Base-by-base conservation (phyloP, 225 moss, liverwort and hornwort species). In the Polytrichum commune region DNA sequence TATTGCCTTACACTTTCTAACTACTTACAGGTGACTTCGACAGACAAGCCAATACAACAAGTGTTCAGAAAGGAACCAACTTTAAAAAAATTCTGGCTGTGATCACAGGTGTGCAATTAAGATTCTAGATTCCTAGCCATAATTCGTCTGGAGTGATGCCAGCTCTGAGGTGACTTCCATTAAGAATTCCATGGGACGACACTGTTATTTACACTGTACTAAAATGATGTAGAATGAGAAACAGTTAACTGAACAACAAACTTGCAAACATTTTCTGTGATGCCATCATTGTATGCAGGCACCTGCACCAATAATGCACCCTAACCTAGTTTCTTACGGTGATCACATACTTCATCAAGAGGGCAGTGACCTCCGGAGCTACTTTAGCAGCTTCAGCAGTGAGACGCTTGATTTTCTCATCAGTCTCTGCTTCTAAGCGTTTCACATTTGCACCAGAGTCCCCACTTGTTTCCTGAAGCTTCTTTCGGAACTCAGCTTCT, bases 401-500 rank as follows among this genome's bases (percentile, higher is more conserved):
- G 20, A 97, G 82, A 7, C 78, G 82, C 68, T 92, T 87, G 73
- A 92, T 97, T 72, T 93, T 93, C 62, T 82, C 82, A 9, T 90
- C 85, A 0, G 96, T 97, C 74, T 93, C 92, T 26, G 69, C 90
- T 74, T 97, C 93, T 53, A 97, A 82, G 22, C 86, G 90, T 86
- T 81, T 93, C 76, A 90, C 84, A 75, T 92, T 93, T 8, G 89
- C 89, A 66, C 93, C 93, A 25, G 86, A 81, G 69, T 92, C 89
- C 26, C 96, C 96, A 74, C 93, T 97, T 69, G 90, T 87, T 79
- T 96, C 90, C 72, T 77, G 65, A n/a, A 95, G 88, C 77, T 89
- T 93, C 77, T 87, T 95, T 77, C 79, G 77, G 80, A 93, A 98
- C 69, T 98, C 95, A n/a, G 78, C 77, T 73, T 95, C 95, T 71